A percentile compares a stretch with the other conserved stretches of the same genome.
Conservation (phyloP, 306 rosid species). For the Benincasa hispida region DNA sequence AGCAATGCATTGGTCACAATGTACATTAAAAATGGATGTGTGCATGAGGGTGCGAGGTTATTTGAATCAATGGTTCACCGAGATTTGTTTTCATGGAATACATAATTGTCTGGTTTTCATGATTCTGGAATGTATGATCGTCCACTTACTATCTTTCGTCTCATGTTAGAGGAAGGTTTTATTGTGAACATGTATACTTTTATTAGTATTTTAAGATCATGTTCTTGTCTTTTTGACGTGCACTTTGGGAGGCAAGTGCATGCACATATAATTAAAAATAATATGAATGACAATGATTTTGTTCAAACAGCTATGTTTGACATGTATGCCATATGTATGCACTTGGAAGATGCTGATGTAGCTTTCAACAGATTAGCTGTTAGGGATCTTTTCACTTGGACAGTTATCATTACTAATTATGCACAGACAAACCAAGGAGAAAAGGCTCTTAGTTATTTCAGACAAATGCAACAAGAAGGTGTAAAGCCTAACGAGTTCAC, state of each 20-base stretch:
- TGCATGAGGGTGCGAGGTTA: slow-evolving; percentile 5
- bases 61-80: slow-evolving; percentile 19
- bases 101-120: slow-evolving; percentile 13
- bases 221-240: slow-evolving; percentile 16
- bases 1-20: slow-evolving; percentile 22
- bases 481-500: slow-evolving; percentile 26
- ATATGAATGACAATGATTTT: slow-evolving; percentile 4
- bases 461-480: slow-evolving; percentile 24
- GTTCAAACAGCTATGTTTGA: slow-evolving; percentile 26
- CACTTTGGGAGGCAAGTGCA: slow-evolving; percentile 27
- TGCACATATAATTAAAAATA: slow-evolving; percentile 17
- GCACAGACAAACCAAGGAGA: slow-evolving; percentile 13
- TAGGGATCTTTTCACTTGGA: slow-evolving; percentile 28
- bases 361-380: slow-evolving; percentile 15
- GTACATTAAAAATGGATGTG: slow-evolving; percentile 19
- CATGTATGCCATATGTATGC: slow-evolving; percentile 20
- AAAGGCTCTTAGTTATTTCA: slow-evolving; percentile 14
- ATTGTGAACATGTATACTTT: slow-evolving; percentile 20
- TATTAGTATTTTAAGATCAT: slow-evolving; percentile 18
- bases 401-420: slow-evolving; percentile 17
- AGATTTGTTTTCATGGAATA: slow-evolving; percentile 28
- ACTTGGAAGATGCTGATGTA: slow-evolving; percentile 16
- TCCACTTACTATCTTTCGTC: slow-evolving; percentile 7
- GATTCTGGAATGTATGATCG: slow-evolving; percentile 6
- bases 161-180: slow-evolving; percentile 13